These are phyloP conservation scores for Lactuca saligna DNA, from an alignment of 129 eudicot genomes.

Conservation along the genomic window DNA sequence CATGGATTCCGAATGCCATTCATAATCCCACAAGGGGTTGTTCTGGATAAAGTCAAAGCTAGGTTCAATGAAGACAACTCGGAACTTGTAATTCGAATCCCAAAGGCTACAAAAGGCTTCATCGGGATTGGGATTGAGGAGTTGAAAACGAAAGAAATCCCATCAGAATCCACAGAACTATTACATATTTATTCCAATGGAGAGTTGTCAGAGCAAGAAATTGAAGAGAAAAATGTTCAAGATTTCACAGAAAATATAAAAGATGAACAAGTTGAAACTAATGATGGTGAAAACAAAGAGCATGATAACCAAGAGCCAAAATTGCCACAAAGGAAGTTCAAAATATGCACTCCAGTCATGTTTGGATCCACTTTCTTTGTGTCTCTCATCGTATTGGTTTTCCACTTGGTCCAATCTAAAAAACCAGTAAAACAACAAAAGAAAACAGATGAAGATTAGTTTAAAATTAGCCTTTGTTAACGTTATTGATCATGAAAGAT, in stretches of 20 bases:
- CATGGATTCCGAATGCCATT: constrained; percentile 42
- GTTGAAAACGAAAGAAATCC: constrained; percentile 31
- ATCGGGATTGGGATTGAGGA: constrained; percentile 38
- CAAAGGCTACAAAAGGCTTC: constrained; percentile 44
- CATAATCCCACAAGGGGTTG: constrained; percentile 45
- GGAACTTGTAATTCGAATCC: constrained; percentile 39
- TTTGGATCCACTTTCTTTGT: constrained; percentile 65
- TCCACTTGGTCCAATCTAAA: constrained; percentile 44
- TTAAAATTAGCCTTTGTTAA: background rate
- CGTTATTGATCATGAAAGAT: background rate
- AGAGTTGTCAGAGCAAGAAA: constrained; percentile 20
- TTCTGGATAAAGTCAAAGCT: constrained; percentile 36
- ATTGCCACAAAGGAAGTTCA: constrained; percentile 14
- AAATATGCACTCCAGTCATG: constrained; percentile 44
- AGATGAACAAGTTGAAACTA: background rate
- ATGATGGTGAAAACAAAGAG: background rate
- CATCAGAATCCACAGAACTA: background rate
- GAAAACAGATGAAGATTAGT: constrained; percentile 27
- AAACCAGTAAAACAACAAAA: constrained; percentile 35
- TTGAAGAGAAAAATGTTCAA: background rate
- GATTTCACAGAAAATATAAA: constrained; percentile 1
- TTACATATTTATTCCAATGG: background rate
- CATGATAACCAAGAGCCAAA: constrained; percentile 11
- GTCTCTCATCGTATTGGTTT: constrained; percentile 48
- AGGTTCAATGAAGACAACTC: constrained; percentile 46